phyloP scores from a whole-genome alignment of 345 rosid species.

The Camelina hispida region DNA sequence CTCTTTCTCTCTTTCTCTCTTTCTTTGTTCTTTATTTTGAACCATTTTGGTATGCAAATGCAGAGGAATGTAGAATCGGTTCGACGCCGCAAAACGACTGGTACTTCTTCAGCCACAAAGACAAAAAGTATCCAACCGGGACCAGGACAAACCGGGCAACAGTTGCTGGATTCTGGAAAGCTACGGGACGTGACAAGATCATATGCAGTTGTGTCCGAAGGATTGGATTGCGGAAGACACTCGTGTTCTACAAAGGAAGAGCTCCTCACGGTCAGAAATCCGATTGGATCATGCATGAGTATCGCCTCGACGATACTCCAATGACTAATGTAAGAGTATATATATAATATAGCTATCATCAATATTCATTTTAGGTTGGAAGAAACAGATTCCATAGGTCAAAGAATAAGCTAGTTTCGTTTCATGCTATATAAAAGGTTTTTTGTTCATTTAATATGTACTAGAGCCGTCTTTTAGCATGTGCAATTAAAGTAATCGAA shows the following conservation, averaged over 20 bases:
- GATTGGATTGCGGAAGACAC: slow-evolving; percentile 91
- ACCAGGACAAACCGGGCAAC: slow-evolving; percentile 96
- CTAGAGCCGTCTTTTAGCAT: background rate
- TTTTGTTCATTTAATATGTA: background rate
- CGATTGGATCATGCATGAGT: slow-evolving; percentile 99
- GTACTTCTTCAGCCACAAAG: slow-evolving; percentile 99
- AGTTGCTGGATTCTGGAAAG: slow-evolving; percentile 96
- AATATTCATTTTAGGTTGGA: background rate
- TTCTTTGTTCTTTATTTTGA: background rate
- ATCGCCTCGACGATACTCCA: slow-evolving; percentile 77
- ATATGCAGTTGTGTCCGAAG: slow-evolving; percentile 68
- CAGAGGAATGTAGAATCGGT: slow-evolving; percentile 94
- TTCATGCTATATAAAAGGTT: background rate
- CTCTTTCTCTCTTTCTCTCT: background rate
- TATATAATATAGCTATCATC: background rate
- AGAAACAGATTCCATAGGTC: background rate
- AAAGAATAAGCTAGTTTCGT: background rate
- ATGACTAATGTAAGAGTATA: slow-evolving; percentile 46
- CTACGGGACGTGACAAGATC: slow-evolving; percentile 96
- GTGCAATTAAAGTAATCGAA: background rate
- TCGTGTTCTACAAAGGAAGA: slow-evolving; percentile 90
- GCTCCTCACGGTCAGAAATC: slow-evolving; percentile 98
- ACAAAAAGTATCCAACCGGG: slow-evolving; percentile 96
- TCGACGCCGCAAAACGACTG: slow-evolving; percentile 94
- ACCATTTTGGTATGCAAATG: slow-evolving; percentile 15